phyloP scores from a whole-genome alignment of 1,139 yeast genomes.

The Hemisphaericaspora xylanilytica region DNA sequence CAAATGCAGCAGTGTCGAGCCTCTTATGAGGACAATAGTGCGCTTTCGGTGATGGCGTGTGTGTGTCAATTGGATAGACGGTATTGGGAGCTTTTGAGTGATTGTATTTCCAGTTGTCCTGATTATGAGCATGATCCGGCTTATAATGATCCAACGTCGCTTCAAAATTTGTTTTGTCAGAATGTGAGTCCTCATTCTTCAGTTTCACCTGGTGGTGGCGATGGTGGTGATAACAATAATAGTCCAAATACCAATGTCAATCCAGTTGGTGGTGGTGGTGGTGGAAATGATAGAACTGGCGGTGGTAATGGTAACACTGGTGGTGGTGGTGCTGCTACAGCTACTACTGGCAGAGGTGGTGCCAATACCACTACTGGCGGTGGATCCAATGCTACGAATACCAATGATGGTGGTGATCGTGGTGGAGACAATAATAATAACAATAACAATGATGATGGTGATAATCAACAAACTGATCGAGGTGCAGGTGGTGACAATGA shows the following conservation, averaged over 20 bases:
- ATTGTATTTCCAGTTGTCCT: slow-evolving; percentile 5
- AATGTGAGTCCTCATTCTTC: neutral
- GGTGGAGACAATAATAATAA: neutral
- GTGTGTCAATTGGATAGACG: slow-evolving; percentile 7
- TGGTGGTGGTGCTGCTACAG: no score
- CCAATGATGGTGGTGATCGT: no score
- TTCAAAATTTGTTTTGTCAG: slow-evolving; percentile 3
- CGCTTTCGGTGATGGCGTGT: slow-evolving; percentile 6
- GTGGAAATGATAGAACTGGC: neutral
- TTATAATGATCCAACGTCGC: neutral
- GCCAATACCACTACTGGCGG: neutral
- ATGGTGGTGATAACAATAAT: neutral
- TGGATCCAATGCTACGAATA: neutral
- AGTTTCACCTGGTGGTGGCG: neutral
- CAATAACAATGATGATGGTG: no score
- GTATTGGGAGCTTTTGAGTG: slow-evolving; percentile 8
- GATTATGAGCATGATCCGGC: neutral
- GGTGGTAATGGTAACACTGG: neutral
- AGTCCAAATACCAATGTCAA: neutral
- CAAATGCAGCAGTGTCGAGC: slow-evolving; percentile 1
- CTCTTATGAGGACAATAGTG: neutral
- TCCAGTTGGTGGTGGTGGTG: neutral
- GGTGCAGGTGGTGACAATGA: no score
- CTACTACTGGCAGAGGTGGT: no score
- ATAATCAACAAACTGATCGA: no score